Evolutionary conservation across 2,329 filamentous ascomycete species (phyloP), one percentile per base, ranked within the genome.

Genomic region (Phaeosphaeriaceae sp.): DNA sequence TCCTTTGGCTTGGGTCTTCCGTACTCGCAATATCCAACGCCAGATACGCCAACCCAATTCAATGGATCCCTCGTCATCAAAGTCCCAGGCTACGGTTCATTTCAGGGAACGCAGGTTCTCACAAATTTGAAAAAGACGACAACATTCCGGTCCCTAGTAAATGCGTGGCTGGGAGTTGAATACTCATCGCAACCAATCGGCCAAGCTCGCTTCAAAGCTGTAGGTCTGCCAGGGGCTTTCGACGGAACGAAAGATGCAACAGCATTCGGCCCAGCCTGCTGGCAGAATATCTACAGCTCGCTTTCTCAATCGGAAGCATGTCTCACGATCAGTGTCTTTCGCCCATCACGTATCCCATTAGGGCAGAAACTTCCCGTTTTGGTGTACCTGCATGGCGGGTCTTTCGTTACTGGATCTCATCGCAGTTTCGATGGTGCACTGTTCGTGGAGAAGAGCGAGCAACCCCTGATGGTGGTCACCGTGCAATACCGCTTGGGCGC

Each of bases 161-260:
- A 81, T 52, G 77, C 78, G 0, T 81, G 78, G 78, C 63, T 81
- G 5, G 77, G 77, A 2, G 73, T 81, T 26, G 75, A 79, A 56
- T 81, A 79, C 40, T 72, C 78, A 0, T 77, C 76, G 0, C 71
- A 71, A 46, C 69, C 69, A 23, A 56, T 73, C 1, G 76, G 74
- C 4, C 63, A 74, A 3, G 52, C 63, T 12, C 75, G 79, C 6
- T 80, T 81, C 46, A 64, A 60, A 11, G 68, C 75, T 0, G 67
- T 77, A 16, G 64, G 70, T 17, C 76, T 71, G 72, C 77, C 79
- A 0, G 53, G 55, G 3, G 54, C 69, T 1, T 79, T 81, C 38
- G 62, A 73, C 1, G 78, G 76, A 0, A 63, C 73, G 6, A 74
- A 70, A 48, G 52, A 64, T 2, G 77, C 77, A 3, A 66, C 64